Evolutionary conservation across 2,329 filamentous ascomycete genomes (phyloP).

Genomic region (Aspergillus floridensis): DNA sequence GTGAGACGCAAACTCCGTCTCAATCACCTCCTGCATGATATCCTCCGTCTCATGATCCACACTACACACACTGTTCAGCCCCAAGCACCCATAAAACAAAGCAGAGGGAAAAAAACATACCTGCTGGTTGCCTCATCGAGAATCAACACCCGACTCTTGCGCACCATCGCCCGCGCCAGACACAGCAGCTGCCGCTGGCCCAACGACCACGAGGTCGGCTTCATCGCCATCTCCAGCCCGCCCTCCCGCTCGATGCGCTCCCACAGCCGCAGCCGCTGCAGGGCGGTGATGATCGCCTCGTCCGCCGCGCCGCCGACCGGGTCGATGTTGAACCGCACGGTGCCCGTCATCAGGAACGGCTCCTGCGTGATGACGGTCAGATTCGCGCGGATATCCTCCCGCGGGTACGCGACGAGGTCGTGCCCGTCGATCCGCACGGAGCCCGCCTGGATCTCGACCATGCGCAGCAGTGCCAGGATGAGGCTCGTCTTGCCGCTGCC

Average conservation of each 20-base stretch:
- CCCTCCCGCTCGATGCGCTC: slow-evolving; percentile 20
- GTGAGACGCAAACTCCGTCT: background rate
- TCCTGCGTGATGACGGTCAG: slow-evolving; percentile 29
- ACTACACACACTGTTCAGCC: background rate
- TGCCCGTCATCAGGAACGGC: slow-evolving; percentile 22
- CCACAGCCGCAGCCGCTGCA: slow-evolving; percentile 26
- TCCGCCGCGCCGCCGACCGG: slow-evolving; percentile 27
- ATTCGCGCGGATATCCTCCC: slow-evolving; percentile 15
- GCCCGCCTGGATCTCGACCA: slow-evolving; percentile 28
- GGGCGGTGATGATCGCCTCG: slow-evolving; percentile 20
- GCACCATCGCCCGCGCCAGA: slow-evolving; percentile 63
- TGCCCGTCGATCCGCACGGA: slow-evolving; percentile 24
- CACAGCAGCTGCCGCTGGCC: slow-evolving; percentile 71
- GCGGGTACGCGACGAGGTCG: slow-evolving; percentile 17
- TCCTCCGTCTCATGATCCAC: background rate
- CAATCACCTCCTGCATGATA: background rate
- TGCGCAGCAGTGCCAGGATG: slow-evolving; percentile 22
- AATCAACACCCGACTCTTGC: slow-evolving; percentile 13
- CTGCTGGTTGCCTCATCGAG: slow-evolving; percentile 23
- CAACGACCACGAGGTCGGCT: slow-evolving; percentile 57
- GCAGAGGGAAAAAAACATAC: background rate
- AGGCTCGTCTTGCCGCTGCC: slow-evolving; percentile 24
- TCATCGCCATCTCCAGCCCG: slow-evolving; percentile 31
- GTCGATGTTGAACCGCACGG: slow-evolving; percentile 30
- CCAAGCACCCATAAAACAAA: background rate